Evolutionary conservation across 306 rosid species (phyloP).

Genomic region (Malus fusca): DNA sequence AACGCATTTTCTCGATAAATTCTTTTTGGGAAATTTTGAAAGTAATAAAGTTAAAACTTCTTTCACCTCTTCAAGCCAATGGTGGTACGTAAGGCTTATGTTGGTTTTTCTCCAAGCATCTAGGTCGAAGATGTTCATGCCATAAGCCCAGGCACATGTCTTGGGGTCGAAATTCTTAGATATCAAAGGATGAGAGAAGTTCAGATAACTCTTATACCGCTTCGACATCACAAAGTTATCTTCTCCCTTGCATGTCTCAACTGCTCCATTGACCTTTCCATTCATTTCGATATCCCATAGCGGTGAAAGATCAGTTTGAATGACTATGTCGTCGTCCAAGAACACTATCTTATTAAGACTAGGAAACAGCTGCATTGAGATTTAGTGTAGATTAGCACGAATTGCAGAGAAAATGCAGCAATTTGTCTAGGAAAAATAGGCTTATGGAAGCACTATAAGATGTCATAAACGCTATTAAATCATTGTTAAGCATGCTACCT

Average conservation of each 20-base stretch:
- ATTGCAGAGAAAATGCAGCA: neutral
- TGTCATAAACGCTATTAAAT: neutral
- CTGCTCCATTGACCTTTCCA: slow-evolving; percentile 98
- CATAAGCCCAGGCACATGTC: slow-evolving; percentile 98
- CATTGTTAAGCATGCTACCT: slow-evolving; percentile 43
- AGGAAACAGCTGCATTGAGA: slow-evolving; percentile 69
- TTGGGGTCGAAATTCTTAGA: slow-evolving; percentile 50
- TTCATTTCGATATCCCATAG: slow-evolving; percentile 93
- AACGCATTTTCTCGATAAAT: neutral
- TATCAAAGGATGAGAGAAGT: slow-evolving; percentile 93
- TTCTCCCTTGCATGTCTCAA: slow-evolving; percentile 84
- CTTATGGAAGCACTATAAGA: neutral
- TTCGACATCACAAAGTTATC: slow-evolving; percentile 98
- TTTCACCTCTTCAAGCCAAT: slow-evolving; percentile 81
- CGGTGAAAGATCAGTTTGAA: slow-evolving; percentile 97
- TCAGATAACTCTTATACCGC: slow-evolving; percentile 78
- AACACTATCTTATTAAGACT: slow-evolving; percentile 88
- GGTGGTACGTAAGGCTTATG: slow-evolving; percentile 74
- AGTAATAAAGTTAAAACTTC: neutral
- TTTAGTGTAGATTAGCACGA: slow-evolving; percentile 10
- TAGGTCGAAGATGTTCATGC: slow-evolving; percentile 95
- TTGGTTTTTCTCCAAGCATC: slow-evolving; percentile 97
- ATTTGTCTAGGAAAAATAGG: neutral
- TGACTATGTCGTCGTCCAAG: slow-evolving; percentile 86
- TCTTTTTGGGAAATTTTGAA: neutral